A percentile compares a stretch with the other conserved stretches of the same genome.
phyloP scores from a whole-genome alignment of 2,329 filamentous ascomycete genomes.

The Hymenoscyphus linearis region DNA sequence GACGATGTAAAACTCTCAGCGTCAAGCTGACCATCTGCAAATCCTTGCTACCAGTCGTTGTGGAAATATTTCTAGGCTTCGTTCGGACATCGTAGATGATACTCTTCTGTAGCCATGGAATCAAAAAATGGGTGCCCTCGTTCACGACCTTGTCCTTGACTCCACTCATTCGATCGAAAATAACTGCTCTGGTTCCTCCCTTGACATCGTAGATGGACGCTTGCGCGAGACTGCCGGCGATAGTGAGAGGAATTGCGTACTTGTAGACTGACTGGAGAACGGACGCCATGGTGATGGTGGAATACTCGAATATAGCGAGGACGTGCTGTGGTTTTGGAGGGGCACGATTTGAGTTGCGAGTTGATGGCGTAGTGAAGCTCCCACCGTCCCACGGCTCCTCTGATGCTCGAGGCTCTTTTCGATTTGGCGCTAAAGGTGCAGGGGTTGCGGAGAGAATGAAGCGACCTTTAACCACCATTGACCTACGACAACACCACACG shows the following conservation, averaged over 20 bases:
- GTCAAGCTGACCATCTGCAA: constrained; percentile 99
- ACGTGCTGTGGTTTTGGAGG: constrained; percentile 1
- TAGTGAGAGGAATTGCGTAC: constrained; percentile 66
- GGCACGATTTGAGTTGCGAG: background rate
- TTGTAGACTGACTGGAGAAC: constrained; percentile 58
- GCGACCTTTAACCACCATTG: constrained; percentile 17
- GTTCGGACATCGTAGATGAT: constrained; percentile 97
- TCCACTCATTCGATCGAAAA: constrained; percentile 90
- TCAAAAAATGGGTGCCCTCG: constrained; percentile 93
- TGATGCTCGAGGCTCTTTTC: constrained; percentile 20
- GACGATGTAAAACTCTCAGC: constrained; percentile 87
- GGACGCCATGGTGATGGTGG: constrained; percentile 39
- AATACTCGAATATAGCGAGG: background rate
- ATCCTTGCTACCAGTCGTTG: constrained; percentile 97
- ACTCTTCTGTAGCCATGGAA: constrained; percentile 92
- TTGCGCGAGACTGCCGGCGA: constrained; percentile 63
- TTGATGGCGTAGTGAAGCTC: constrained; percentile 10
- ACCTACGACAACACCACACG: constrained; percentile 12
- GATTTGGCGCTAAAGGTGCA: constrained; percentile 23
- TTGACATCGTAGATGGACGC: constrained; percentile 94
- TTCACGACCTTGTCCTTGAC: constrained; percentile 90
- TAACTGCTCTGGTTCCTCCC: constrained; percentile 89
- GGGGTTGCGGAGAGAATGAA: constrained; percentile 18
- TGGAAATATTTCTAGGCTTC: constrained; percentile 94
- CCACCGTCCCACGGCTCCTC: too few species aligned